Evolutionary conservation across 2,329 filamentous ascomycete species (phyloP).

Genomic region (Botrytis fabae): DNA sequence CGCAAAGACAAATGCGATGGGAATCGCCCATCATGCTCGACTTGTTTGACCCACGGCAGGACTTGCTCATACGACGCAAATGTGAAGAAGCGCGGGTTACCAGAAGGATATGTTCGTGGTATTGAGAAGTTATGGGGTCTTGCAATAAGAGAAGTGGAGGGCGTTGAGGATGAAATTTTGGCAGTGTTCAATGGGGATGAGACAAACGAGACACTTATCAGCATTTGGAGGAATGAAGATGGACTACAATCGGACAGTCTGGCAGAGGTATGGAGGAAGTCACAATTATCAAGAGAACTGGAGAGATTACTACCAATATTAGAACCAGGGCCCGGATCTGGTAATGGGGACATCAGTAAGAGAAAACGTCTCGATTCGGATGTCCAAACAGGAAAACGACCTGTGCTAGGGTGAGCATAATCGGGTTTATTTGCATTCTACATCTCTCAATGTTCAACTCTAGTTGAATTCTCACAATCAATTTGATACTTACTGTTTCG

Average conservation of each 20-base stretch:
- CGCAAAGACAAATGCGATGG: constrained; percentile 62
- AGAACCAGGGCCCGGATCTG: constrained; percentile 27
- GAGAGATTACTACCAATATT: constrained; percentile 38
- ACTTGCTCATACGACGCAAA: constrained; percentile 66
- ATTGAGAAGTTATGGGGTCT: constrained; percentile 62
- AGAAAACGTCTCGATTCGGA: constrained; percentile 35
- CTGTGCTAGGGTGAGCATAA: constrained; percentile 11
- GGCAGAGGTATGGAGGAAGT: constrained; percentile 40
- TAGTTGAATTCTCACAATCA: neutral
- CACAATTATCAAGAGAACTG: constrained; percentile 38
- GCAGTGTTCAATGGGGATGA: constrained; percentile 47
- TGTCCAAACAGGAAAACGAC: constrained; percentile 26
- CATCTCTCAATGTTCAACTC: neutral
- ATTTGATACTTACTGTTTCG: neutral
- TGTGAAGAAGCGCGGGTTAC: constrained; percentile 74
- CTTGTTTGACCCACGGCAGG: constrained; percentile 53
- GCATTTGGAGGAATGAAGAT: constrained; percentile 37
- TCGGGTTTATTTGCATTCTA: neutral
- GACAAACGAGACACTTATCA: constrained; percentile 38
- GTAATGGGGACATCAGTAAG: constrained; percentile 31
- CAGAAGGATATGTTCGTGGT: constrained; percentile 73
- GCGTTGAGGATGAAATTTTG: constrained; percentile 50
- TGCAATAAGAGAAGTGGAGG: constrained; percentile 51
- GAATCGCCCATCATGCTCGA: constrained; percentile 62
- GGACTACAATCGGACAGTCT: constrained; percentile 31